Evolutionary conservation across 768 basidiomycete genomes (phyloP).

Genomic region (Pleurotus citrinopileatus): DNA sequence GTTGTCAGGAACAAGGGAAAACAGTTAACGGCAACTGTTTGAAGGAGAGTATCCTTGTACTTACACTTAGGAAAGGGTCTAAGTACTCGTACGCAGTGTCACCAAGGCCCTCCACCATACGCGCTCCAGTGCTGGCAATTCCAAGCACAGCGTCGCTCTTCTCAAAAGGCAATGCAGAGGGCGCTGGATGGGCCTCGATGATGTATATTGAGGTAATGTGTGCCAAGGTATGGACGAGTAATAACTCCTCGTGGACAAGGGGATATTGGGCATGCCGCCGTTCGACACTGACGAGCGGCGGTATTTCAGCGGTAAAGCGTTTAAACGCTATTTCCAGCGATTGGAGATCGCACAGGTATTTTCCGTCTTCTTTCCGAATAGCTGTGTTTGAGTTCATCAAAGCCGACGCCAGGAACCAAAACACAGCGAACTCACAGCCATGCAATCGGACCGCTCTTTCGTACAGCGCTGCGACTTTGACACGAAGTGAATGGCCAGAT

Average conservation of each 20-base stretch:
- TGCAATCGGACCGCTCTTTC: constrained; percentile 48
- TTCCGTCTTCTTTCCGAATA: too few species aligned
- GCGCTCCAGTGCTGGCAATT: constrained; percentile 40
- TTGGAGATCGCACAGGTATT: too few species aligned
- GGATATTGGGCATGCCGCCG: constrained; percentile 28
- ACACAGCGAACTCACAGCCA: constrained; percentile 37
- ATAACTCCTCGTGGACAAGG: constrained; percentile 38
- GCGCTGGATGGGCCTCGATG: neutral
- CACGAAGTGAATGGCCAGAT: constrained; percentile 40
- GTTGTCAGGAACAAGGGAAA: neutral
- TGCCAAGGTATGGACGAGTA: constrained; percentile 46
- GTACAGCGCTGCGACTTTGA: constrained; percentile 50
- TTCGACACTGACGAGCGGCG: constrained; percentile 33
- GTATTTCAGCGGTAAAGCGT: constrained; percentile 38
- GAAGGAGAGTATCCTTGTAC: constrained; percentile 19
- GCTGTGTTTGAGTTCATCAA: too few species aligned
- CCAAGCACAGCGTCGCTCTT: constrained; percentile 32
- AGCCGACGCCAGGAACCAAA: too few species aligned
- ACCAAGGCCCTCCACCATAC: constrained; percentile 42
- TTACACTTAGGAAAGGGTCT: constrained; percentile 52
- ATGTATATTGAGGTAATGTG: constrained; percentile 46
- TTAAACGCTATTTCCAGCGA: constrained; percentile 42
- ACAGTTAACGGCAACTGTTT: constrained; percentile 1
- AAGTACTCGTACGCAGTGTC: constrained; percentile 51
- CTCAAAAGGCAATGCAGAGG: neutral